Conservation (phyloP, 2,329 filamentous ascomycete genomes). For the Xylaria polymorpha region DNA sequence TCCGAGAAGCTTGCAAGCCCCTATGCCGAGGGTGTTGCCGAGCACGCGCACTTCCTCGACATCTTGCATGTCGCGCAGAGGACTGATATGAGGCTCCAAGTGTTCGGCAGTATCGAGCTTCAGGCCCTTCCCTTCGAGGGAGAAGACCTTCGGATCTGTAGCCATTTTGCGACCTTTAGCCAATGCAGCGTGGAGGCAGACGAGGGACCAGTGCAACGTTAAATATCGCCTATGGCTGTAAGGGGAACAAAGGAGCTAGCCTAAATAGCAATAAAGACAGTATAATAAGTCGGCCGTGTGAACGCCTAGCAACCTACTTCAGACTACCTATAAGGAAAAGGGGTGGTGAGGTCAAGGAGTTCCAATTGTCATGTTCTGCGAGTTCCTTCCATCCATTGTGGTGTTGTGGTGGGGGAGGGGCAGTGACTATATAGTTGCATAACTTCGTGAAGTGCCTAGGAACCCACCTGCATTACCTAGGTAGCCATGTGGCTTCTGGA, state of each 20-base stretch:
- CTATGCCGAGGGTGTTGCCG: slow-evolving; percentile 93
- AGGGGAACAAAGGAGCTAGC: background rate
- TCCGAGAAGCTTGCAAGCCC: slow-evolving; percentile 86
- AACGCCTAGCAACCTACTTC: slow-evolving; percentile 6
- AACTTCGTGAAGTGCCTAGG: background rate
- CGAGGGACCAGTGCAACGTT: background rate
- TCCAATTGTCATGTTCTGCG: slow-evolving; percentile 34
- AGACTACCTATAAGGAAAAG: slow-evolving; percentile 23
- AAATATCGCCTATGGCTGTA: background rate
- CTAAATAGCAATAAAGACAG: slow-evolving; percentile 5
- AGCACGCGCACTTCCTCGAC: slow-evolving; percentile 87
- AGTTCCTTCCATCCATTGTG: background rate
- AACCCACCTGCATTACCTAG: too few species aligned
- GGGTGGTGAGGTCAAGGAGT: slow-evolving; percentile 1
- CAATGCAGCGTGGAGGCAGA: background rate
- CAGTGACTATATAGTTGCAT: slow-evolving; percentile 26
- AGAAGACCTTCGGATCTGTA: slow-evolving; percentile 75
- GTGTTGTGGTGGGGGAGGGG: slow-evolving; percentile 40
- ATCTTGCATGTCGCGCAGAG: slow-evolving; percentile 75
- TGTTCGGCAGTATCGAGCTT: slow-evolving; percentile 92
- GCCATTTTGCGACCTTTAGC: slow-evolving; percentile 57
- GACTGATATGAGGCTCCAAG: slow-evolving; percentile 83
- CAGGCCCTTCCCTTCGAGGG: slow-evolving; percentile 88
- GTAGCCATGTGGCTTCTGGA: too few species aligned
- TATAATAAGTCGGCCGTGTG: slow-evolving; percentile 12